phyloP scores from a whole-genome alignment of 2,329 filamentous ascomycete species.

The Pseudofabraea citricarpa region DNA sequence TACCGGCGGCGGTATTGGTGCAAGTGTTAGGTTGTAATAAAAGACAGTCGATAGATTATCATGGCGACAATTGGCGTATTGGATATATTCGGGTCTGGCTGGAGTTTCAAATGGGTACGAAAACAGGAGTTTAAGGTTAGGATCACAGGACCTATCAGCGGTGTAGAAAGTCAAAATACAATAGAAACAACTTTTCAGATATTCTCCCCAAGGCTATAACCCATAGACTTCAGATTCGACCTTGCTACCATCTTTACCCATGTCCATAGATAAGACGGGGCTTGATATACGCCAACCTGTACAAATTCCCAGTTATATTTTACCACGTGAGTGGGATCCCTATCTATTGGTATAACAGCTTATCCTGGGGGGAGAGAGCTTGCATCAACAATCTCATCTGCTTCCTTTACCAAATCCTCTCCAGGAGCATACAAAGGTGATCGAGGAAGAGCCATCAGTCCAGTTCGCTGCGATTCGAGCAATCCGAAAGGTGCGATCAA shows the following conservation, averaged over 20 bases:
- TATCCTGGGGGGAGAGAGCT: conserved; percentile 71
- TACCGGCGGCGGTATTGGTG: conserved; percentile 64
- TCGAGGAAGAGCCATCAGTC: conserved; percentile 92
- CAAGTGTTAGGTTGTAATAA: conserved; percentile 49
- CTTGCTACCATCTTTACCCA: not conserved
- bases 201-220: no score
- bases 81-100: no score
- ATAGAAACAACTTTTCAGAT: not conserved
- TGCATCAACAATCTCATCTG: conserved; percentile 89
- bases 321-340: not conserved
- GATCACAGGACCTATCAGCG: no score
- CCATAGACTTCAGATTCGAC: no score
- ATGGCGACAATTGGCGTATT: no score
- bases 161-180: not conserved
- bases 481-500: conserved; percentile 92
- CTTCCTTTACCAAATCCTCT: conserved; percentile 70
- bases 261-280: not conserved
- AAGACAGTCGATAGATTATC: no score
- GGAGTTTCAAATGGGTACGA: no score
- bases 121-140: no score
- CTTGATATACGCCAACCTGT: not conserved
- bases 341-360: no score
- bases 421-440: conserved; percentile 80
- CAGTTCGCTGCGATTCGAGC: conserved; percentile 89
- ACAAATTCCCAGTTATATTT: not conserved